A percentile compares a stretch with the other conserved stretches of the same genome.
These are phyloP conservation scores for Camellia lanceoleosa DNA, from an alignment of 148 eudicot species.

Conservation along the genomic window DNA sequence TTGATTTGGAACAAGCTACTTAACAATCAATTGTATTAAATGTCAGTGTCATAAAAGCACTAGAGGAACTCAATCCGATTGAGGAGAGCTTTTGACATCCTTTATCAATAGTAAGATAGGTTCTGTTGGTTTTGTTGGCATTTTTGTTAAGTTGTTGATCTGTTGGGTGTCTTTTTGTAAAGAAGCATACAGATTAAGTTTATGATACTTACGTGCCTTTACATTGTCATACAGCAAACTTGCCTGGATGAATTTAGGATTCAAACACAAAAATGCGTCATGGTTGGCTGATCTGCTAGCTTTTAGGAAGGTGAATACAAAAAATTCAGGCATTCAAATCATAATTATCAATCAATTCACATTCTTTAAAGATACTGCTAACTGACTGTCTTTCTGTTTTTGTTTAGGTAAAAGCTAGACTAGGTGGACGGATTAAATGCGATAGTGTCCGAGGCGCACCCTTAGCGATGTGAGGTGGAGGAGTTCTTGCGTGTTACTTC, in stretches of 20 bases:
- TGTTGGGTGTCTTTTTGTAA: background rate
- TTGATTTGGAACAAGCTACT: background rate
- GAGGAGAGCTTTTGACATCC: conserved; percentile 65
- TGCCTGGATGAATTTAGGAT: conserved; percentile 82
- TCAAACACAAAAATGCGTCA: conserved; percentile 82
- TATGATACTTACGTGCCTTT: background rate
- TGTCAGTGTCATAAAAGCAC: conserved; percentile 58
- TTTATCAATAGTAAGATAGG: conserved; percentile 66
- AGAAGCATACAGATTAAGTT: background rate
- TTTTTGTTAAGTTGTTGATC: background rate
- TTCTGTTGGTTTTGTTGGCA: background rate
- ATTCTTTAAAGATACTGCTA: background rate
- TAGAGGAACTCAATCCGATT: conserved; percentile 65
- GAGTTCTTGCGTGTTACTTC: conserved; percentile 90
- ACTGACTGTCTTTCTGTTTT: background rate
- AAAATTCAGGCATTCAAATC: background rate
- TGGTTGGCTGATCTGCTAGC: conserved; percentile 87
- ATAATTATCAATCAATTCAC: background rate
- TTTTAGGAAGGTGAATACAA: conserved; percentile 60
- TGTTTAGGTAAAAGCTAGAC: conserved; percentile 61
- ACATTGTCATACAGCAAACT: conserved; percentile 63
- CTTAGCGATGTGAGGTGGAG: conserved; percentile 84
- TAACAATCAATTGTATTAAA: background rate
- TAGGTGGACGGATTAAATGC: conserved; percentile 85
- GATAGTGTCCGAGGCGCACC: conserved; percentile 94